These are phyloP conservation scores for Dendrobium officinale DNA, from an alignment of 106 monocot species.

Conservation along the genomic window DNA sequence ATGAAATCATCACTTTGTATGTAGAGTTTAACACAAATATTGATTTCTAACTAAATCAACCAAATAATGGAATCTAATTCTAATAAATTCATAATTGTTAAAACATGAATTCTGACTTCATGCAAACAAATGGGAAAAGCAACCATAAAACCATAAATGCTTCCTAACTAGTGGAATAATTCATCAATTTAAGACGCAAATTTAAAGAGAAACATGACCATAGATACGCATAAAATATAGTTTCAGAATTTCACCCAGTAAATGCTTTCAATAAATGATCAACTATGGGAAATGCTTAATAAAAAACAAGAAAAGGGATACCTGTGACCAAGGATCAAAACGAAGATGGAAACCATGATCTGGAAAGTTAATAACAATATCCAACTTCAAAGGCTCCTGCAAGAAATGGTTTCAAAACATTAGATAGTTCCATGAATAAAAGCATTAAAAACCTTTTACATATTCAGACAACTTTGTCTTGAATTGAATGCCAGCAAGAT, in stretches of 20 bases:
- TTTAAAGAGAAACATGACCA: not conserved
- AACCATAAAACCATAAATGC: not conserved
- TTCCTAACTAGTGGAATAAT: not conserved
- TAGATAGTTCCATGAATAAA: not conserved
- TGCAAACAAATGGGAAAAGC: not conserved
- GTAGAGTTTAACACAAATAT: not conserved
- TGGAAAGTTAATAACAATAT: conserved; percentile 89
- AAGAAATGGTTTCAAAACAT: conserved; percentile 9
- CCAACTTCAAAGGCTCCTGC: conserved; percentile 88
- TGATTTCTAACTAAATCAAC: not conserved
- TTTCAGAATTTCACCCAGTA: not conserved
- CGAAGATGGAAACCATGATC: conserved; percentile 99
- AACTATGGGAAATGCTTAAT: not conserved
- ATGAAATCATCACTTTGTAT: too few species aligned
- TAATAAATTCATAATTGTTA: too few species aligned
- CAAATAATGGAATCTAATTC: too few species aligned
- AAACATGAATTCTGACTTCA: too few species aligned
- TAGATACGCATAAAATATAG: not conserved
- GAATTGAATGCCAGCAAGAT: not conserved
- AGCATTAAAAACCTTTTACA: not conserved
- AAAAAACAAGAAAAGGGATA: conserved; percentile 18
- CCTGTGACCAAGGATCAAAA: conserved; percentile 98
- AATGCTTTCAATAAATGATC: not conserved
- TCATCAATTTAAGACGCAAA: not conserved
- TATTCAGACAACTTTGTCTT: not conserved